These are phyloP conservation scores for Ceratocystiopsis sp. DNA, from an alignment of 2,329 filamentous ascomycete genomes.

Conservation along the genomic window DNA sequence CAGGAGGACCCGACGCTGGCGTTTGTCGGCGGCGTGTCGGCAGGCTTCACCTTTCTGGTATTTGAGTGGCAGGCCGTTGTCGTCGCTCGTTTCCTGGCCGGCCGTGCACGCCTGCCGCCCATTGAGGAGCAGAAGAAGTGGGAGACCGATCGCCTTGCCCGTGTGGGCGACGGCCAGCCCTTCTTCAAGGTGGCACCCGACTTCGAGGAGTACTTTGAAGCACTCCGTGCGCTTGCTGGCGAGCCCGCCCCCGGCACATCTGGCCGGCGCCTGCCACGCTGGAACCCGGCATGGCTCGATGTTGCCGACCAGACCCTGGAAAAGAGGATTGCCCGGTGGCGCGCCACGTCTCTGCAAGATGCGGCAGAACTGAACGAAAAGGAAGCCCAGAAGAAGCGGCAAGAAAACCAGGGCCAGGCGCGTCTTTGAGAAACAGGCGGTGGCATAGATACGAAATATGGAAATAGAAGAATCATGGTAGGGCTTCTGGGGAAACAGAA, in stretches of 20 bases:
- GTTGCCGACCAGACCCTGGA: too few relatives aligned
- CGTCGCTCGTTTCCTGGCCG: conserved; percentile 38
- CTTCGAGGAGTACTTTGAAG: conserved; percentile 1
- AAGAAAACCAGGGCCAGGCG: too few relatives aligned
- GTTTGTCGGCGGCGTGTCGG: conserved; percentile 18
- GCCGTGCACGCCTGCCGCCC: conserved; percentile 29
- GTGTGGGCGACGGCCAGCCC: background rate
- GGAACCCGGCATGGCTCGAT: too few relatives aligned
- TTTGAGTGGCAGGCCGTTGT: conserved; percentile 55
- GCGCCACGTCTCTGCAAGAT: too few relatives aligned
- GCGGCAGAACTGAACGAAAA: too few relatives aligned
- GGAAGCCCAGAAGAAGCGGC: too few relatives aligned
- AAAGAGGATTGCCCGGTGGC: too few relatives aligned
- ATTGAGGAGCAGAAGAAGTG: background rate
- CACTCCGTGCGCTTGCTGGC: background rate
- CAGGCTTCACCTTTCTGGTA: conserved; percentile 47
- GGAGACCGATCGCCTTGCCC: background rate
- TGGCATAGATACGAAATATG: too few relatives aligned
- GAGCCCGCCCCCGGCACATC: background rate
- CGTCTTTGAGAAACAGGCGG: too few relatives aligned
- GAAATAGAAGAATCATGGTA: too few relatives aligned
- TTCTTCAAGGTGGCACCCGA: background rate
- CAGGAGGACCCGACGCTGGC: too few relatives aligned
- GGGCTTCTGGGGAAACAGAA: too few relatives aligned
- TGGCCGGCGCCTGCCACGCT: background rate